phyloP scores from a whole-genome alignment of 441 rosid species.

The Melastoma candidum region DNA sequence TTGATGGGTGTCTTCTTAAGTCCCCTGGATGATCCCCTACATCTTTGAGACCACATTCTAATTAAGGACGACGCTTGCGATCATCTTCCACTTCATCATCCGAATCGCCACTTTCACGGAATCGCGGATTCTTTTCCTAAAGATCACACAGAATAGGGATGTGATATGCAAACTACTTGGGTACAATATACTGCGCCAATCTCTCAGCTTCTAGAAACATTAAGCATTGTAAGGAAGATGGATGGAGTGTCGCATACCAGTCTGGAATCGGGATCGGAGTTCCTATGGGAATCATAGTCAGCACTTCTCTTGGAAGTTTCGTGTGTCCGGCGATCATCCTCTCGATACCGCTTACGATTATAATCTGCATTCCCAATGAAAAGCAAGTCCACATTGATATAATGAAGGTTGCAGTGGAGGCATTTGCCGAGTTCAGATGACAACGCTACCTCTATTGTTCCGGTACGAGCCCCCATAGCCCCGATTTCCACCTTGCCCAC shows the following conservation, averaged over 20 bases:
- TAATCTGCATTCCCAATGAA: slow-evolving; percentile 39
- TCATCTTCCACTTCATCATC: slow-evolving; percentile 91
- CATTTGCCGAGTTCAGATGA: neutral
- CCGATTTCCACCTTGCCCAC: slow-evolving; percentile 61
- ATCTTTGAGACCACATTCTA: too few species aligned
- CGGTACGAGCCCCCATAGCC: slow-evolving; percentile 49
- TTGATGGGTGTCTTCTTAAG: too few species aligned
- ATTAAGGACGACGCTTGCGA: slow-evolving; percentile 34
- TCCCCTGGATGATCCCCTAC: too few species aligned
- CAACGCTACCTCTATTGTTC: slow-evolving; percentile 42
- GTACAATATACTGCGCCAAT: too few species aligned
- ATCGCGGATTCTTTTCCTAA: slow-evolving; percentile 98
- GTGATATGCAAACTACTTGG: neutral
- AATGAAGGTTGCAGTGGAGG: neutral
- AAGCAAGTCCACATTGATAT: slow-evolving; percentile 4
- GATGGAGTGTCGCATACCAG: slow-evolving; percentile 37
- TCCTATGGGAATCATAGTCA: slow-evolving; percentile 67
- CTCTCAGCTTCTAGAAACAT: neutral
- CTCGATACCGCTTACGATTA: slow-evolving; percentile 66
- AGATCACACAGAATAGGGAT: slow-evolving; percentile 7
- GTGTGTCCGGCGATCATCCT: slow-evolving; percentile 61
- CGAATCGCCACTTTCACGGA: slow-evolving; percentile 91
- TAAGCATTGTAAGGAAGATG: neutral
- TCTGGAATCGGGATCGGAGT: slow-evolving; percentile 72
- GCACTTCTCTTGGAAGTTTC: slow-evolving; percentile 56